Conservation (phyloP, 106 monocot species). For the Allium cepa region DNA sequence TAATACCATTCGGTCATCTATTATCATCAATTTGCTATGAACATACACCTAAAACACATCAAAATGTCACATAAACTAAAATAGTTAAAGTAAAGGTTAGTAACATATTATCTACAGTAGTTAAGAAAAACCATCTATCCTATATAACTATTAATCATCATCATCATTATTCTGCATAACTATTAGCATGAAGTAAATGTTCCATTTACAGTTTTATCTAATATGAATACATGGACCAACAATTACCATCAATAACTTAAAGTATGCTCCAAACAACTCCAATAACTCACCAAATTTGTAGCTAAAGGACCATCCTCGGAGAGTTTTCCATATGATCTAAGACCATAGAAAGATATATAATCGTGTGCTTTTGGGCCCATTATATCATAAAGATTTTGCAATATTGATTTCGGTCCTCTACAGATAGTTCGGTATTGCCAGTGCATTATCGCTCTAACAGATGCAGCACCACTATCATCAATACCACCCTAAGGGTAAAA, state of each 20-base stretch:
- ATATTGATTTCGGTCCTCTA: constrained; percentile 85
- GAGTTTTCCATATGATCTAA: constrained; percentile 80
- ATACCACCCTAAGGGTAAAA: constrained; percentile 61
- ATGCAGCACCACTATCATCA: constrained; percentile 99
- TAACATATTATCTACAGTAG: no score
- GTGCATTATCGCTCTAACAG: constrained; percentile 95
- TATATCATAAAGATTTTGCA: constrained; percentile 63
- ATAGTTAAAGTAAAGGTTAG: neutral
- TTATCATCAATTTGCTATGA: constrained; percentile 98
- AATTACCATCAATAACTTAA: no score
- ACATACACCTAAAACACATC: constrained; percentile 74
- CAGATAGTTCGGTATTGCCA: constrained; percentile 98
- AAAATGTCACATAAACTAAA: neutral
- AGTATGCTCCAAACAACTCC: neutral
- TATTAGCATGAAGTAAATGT: no score
- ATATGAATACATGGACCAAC: no score
- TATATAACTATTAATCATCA: neutral
- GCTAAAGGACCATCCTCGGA: constrained; percentile 64
- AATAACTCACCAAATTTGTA: constrained; percentile 62
- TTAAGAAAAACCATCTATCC: neutral
- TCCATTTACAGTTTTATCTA: no score
- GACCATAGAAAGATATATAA: constrained; percentile 95
- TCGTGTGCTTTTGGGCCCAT: constrained; percentile 81
- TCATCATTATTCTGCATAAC: no score
- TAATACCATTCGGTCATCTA: constrained; percentile 81